A percentile compares a stretch with the other conserved stretches of the same genome.
These are phyloP conservation scores for Trichopus zeylanicus DNA, from an alignment of 116 monocot species.

Conservation along the genomic window DNA sequence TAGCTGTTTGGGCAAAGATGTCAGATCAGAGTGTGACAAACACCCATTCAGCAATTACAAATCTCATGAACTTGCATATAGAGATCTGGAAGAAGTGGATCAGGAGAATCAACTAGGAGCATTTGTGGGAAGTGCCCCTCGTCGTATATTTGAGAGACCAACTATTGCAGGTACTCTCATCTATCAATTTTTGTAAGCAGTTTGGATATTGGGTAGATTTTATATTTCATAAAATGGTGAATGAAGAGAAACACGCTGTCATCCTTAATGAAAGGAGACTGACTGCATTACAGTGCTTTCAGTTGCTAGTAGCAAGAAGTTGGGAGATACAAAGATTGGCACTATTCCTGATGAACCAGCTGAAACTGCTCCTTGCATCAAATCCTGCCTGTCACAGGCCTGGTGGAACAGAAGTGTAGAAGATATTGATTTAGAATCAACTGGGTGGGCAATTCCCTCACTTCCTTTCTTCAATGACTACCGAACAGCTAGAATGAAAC, in stretches of 20 bases:
- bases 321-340: conserved; percentile 1
- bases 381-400: conserved; percentile 1
- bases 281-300: background rate
- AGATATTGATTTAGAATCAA: conserved; percentile 8
- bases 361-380: background rate
- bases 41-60: too few species aligned
- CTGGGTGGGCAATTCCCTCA: conserved; percentile 7
- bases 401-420: conserved; percentile 13
- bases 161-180: conserved; percentile 18
- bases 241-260: too few species aligned
- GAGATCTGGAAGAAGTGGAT: too few species aligned
- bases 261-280: background rate
- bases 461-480: conserved; percentile 19
- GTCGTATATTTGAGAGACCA: background rate
- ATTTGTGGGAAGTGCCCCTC: background rate
- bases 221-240: background rate
- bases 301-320: conserved; percentile 1
- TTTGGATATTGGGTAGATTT: background rate
- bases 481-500: conserved; percentile 2
- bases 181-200: background rate
- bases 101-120: background rate
- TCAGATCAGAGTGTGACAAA: too few species aligned
- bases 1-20: too few species aligned
- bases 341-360: background rate
- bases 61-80: too few species aligned